Evolutionary conservation across 2,329 filamentous ascomycete species (phyloP).

Genomic region (Arthrobotrys sphaeroides): DNA sequence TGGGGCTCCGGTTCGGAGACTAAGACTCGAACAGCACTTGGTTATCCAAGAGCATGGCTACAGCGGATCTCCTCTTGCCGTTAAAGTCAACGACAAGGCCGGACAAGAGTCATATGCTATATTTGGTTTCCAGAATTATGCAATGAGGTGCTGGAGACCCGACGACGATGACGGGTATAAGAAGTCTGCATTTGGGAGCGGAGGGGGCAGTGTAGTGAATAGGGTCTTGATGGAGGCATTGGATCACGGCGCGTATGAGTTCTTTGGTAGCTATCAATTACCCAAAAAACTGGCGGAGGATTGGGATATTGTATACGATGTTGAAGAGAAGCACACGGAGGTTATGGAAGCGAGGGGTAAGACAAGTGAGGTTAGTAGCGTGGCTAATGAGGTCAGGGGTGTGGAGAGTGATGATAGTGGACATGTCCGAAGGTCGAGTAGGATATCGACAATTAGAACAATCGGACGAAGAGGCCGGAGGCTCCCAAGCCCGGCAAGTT

Average conservation of each 20-base stretch:
- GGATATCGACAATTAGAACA: background rate
- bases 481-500: background rate
- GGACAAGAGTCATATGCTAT: slow-evolving; percentile 40
- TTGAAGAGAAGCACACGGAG: slow-evolving; percentile 6
- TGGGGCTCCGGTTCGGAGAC: slow-evolving; percentile 30
- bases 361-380: slow-evolving; percentile 11
- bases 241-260: slow-evolving; percentile 48
- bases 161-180: slow-evolving; percentile 47
- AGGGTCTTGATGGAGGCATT: slow-evolving; percentile 43
- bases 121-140: slow-evolving; percentile 50
- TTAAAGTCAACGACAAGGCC: slow-evolving; percentile 35
- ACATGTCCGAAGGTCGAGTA: slow-evolving; percentile 31
- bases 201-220: slow-evolving; percentile 39
- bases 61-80: slow-evolving; percentile 44
- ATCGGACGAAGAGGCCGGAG: background rate
- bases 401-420: background rate
- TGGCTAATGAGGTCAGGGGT: background rate
- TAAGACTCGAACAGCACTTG: slow-evolving; percentile 37
- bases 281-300: slow-evolving; percentile 40
- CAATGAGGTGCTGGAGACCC: slow-evolving; percentile 39
- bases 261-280: slow-evolving; percentile 43
- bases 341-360: background rate
- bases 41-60: slow-evolving; percentile 48
- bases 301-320: slow-evolving; percentile 49
- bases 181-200: slow-evolving; percentile 26